phyloP scores from a whole-genome alignment of 768 basidiomycete genomes.

The Crucibulum laeve region DNA sequence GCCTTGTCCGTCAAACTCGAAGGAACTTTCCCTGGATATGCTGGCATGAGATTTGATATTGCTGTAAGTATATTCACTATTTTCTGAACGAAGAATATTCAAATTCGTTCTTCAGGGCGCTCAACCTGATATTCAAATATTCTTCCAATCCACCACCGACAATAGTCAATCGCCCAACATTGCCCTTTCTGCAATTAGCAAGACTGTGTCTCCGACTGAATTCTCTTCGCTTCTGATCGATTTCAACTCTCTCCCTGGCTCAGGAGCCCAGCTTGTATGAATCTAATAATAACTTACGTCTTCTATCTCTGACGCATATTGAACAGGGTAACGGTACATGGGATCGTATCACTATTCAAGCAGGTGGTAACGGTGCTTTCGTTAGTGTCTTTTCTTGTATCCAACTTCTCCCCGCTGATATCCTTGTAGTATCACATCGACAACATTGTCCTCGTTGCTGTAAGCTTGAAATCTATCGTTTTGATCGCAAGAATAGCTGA shows the following conservation, averaged over 20 bases:
- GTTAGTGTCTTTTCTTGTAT: constrained; percentile 15
- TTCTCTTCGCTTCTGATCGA: constrained; percentile 44
- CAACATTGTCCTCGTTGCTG: constrained; percentile 41
- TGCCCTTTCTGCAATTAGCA: constrained; percentile 37
- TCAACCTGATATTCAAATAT: constrained; percentile 39
- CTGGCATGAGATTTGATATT: constrained; percentile 48
- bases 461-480: constrained; percentile 12
- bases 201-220: constrained; percentile 24
- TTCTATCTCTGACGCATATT: not conserved
- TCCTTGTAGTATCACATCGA: constrained; percentile 40
- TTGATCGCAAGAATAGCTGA: not conserved
- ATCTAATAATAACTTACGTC: not conserved
- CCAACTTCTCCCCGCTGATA: not conserved
- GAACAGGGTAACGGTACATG: constrained; percentile 34
- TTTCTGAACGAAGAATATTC: constrained; percentile 1
- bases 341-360: constrained; percentile 50
- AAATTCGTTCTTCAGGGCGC: constrained; percentile 25
- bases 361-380: constrained; percentile 37
- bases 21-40: constrained; percentile 35
- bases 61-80: constrained; percentile 24
- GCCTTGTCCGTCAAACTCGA: constrained; percentile 45
- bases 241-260: constrained; percentile 42
- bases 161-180: constrained; percentile 32
- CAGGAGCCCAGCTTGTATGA: constrained; percentile 30
- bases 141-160: constrained; percentile 34